Base-by-base conservation (phyloP, 2,329 filamentous ascomycete genomes). In the Talaromyces sp. region DNA sequence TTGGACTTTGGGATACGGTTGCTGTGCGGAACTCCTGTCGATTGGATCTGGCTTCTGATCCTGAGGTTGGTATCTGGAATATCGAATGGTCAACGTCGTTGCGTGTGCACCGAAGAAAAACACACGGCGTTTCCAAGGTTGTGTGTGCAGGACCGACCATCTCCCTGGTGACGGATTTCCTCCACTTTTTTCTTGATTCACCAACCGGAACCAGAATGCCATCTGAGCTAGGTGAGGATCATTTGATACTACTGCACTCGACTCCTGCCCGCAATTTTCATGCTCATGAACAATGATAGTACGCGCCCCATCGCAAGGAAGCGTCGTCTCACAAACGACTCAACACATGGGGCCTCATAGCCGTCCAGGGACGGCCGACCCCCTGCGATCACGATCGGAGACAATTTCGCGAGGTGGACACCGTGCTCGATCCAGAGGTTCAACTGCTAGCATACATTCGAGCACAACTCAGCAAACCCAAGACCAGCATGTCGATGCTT, bases 381-480 rank as follows among this genome's bases (percentile, higher is more conserved):
- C 72, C 39, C 63, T 71, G 59, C 67, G 72, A 51, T 69, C 73
- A 37, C 72, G 74, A 14, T 76, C 75, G 7, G 73, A 73, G 57
- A 74, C 68, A 22, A 61, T 72, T n/a, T 75, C 75, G 11, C 68
- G 72, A 46, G 69, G 65, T 54, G 68, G 65, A 61, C 72, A 71
- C 46, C 74, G 73, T 47, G 73, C 76, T 46, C 68, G 75, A 49
- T 79, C 76, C 30, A 67, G 75, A 66, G 76, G 74, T 30, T 78
- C 75, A 41, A 78, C 76, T 9, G 71, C 75, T 30, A 79, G 76
- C 56, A 73, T 78, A 44, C 75, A 78, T 56, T 78, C 76, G n/a
- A 76, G 69, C 54, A 74, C 72, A 14, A 75, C 74, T 35, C 73
- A 77, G 59, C 70, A 74, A 51, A 73, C 71, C 29, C 73, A 74